Evolutionary conservation across 1,139 yeast genomes (phyloP), one percentile per base, ranked within the genome.

Genomic region (Hyphopichia khmerensis): DNA sequence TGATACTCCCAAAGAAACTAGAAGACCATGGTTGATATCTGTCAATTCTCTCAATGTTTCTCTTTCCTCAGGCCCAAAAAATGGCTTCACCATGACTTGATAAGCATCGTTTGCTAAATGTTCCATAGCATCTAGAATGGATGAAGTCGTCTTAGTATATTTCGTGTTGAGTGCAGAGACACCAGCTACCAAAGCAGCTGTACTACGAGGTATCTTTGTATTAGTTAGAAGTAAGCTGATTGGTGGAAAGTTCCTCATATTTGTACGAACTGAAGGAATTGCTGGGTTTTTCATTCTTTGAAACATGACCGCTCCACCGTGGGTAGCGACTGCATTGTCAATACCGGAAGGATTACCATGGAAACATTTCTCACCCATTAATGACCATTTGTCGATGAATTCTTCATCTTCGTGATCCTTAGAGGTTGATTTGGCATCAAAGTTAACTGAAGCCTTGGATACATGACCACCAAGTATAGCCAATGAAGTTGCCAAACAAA

Each of bases 301-400:
- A 66, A 83, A 93, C 80, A 86, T 74, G 1, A 93, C 96, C 0
- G 98, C 98, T 36, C 97, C 97, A 23, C 99, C 99, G 52, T 84
- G 83, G 0, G 96, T 86, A 3, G 99, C 96, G 40, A 93, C 97
- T 0, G 97, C 91, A 57, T 93, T 93, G 60, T 93, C 99, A 43
- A 95, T 90, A 14, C 99, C 99, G 17, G 95, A 85, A 10, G 99
- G 99, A 52, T 87, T 91, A 1, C 99, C 99, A 59, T 93, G 98
- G 56, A 90, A 87, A 60, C 97, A 89, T 57, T 86, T 86, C 63
- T 93, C 99, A 33, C 98, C 98, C 69, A 91, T 74, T 49, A 86
- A 84, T 1, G 98, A 84, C 96, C 97, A 91, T 7, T 73, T 65
- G 53, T 93, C 93, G 47, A 93, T 82, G 51, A 82, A 77, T 9